These are phyloP conservation scores for Suhomyces prunicola DNA, from an alignment of 805 yeast genomes.

Conservation along the genomic window DNA sequence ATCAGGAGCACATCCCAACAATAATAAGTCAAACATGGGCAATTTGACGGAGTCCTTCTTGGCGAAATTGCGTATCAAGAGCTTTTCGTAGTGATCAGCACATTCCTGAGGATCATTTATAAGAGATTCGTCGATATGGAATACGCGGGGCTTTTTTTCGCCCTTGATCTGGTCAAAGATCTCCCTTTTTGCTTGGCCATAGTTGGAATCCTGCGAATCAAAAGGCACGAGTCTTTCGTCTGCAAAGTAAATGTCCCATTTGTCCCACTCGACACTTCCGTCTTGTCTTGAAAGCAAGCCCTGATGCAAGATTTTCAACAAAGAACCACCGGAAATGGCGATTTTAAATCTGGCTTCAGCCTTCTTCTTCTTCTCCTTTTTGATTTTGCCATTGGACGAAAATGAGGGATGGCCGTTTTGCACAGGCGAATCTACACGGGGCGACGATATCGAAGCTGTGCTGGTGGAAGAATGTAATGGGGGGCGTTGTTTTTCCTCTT, in stretches of 20 bases:
- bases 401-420: not conserved
- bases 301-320: constrained; percentile 79
- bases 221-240: constrained; percentile 94
- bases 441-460: constrained; percentile 6
- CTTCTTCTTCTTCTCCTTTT: constrained; percentile 44
- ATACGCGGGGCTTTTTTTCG: constrained; percentile 63
- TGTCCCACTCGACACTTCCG: constrained; percentile 75
- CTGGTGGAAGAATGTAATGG: constrained; percentile 17
- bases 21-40: constrained; percentile 88
- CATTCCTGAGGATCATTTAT: constrained; percentile 84
- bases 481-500: constrained; percentile 21
- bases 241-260: constrained; percentile 95
- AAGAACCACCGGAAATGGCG: constrained; percentile 91
- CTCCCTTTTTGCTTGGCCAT: constrained; percentile 82
- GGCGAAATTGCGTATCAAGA: constrained; percentile 85
- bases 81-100: constrained; percentile 89
- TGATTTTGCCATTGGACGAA: constrained; percentile 15
- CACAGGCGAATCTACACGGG: constrained; percentile 3
- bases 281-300: constrained; percentile 71
- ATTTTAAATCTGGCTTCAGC: constrained; percentile 76
- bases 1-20: constrained; percentile 97
- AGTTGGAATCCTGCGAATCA: constrained; percentile 77
- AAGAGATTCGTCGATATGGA: constrained; percentile 75
- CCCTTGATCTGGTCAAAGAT: constrained; percentile 68
- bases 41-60: constrained; percentile 93